These are phyloP conservation scores for Rhizopogon vulgaris DNA, from an alignment of 768 basidiomycete genomes.

Conservation along the genomic window DNA sequence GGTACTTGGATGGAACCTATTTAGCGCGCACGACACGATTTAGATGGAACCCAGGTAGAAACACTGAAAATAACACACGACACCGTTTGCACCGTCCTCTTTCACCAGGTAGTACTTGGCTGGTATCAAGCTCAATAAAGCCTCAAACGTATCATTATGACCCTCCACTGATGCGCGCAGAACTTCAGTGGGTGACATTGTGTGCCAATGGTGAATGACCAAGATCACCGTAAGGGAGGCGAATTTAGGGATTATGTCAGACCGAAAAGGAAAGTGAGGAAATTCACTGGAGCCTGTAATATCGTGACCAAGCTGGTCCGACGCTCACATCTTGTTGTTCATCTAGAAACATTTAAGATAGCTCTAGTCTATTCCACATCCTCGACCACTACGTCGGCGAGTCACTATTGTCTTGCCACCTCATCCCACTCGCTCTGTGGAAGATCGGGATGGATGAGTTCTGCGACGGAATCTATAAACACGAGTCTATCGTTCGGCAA, in stretches of 20 bases:
- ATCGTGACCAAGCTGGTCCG: too few species aligned
- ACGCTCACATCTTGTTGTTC: too few species aligned
- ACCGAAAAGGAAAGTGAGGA: too few species aligned
- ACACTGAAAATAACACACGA: conserved; percentile 6
- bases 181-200: conserved; percentile 39
- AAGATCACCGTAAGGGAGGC: not conserved
- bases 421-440: too few species aligned
- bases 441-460: too few species aligned
- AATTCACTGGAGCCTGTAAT: too few species aligned
- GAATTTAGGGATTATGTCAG: not conserved
- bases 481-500: too few species aligned
- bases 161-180: conserved; percentile 64
- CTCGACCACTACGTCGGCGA: too few species aligned
- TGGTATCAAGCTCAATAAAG: conserved; percentile 79
- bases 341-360: too few species aligned
- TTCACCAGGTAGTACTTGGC: conserved; percentile 73
- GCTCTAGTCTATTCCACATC: too few species aligned
- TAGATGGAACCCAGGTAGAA: not conserved
- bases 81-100: conserved; percentile 5
- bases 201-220: not conserved
- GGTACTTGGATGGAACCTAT: conserved; percentile 61
- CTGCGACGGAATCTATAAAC: not conserved
- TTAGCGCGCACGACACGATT: not conserved
- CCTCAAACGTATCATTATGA: conserved; percentile 85
- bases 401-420: too few species aligned